Evolutionary conservation across 768 basidiomycete genomes (phyloP), one percentile per base, ranked within the genome.

Genomic region (Agrocybe chaxingu): DNA sequence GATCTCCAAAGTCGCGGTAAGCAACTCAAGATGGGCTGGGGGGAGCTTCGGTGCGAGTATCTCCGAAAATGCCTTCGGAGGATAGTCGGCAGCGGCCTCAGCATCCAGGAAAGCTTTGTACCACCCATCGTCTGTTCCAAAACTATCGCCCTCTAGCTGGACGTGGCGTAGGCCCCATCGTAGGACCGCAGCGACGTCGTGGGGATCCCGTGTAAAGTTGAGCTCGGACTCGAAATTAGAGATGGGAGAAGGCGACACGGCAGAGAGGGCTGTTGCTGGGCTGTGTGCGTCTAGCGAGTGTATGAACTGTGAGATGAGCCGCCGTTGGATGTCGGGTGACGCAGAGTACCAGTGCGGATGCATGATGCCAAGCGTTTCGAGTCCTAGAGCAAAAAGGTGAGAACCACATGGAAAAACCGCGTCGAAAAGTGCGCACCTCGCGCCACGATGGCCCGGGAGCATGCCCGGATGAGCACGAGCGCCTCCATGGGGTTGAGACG

Each of bases 311-410:
- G 86, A 86, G 49, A 90, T 80, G 31, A 92, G 81, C 51, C 63
- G 70, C 49, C 71, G 81, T 64, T 92, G 89, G n/a, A 77, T 67
- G 8, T 81, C 78, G 7, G 80, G 80, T 5, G 86, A 89, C 7
- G 89, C 76, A 36, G 88, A 84, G 63, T 86, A 75, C 89, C 87
- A 92, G 63, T 91, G 85, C 4, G 90, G 87, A 58, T 87, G 86
- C 87, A 92, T 92, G 41, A 92, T 75, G 13, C 89, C 90, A 41
- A 88, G 82, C 3, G 85, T 83, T 63, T 90, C 87, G 45, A 90
- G 73, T n/a, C 89, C 89, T 91, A 52, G 9, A 53, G 49, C 37
- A 53, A 57, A 36, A 33, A 41, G 43, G 45, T 53, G 45, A 13
- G 38, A 33, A 47, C 31, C 31, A 53, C 30, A 58, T 13, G 39